Percentiles rank a stretch among this genome's conserved stretches.
phyloP scores from a whole-genome alignment of 192 early-diverging fungal genomes.

The Umbelopsis ramanniana region DNA sequence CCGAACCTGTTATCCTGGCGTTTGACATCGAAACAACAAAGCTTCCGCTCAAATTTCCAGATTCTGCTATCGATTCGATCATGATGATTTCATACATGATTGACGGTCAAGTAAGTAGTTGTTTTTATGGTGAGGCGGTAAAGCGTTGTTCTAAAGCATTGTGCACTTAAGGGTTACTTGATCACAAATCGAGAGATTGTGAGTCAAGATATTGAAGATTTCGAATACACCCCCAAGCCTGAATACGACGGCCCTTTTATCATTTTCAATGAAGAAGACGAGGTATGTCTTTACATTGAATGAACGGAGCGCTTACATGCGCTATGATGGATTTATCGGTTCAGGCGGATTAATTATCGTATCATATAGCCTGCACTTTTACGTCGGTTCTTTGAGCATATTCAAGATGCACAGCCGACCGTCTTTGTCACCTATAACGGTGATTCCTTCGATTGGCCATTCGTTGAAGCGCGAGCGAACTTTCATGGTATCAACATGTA shows the following conservation, averaged over 20 bases:
- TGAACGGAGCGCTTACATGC: background rate
- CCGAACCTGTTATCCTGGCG: constrained; percentile 92
- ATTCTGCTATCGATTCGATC: constrained; percentile 84
- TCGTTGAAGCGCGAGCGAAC: constrained; percentile 84
- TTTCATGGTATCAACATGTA: constrained; percentile 87
- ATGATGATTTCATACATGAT: constrained; percentile 99
- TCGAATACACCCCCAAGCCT: constrained; percentile 96
- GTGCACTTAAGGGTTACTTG: constrained; percentile 78
- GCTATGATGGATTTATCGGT: no score
- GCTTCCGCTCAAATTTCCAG: constrained; percentile 96
- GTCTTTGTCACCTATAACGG: constrained; percentile 98
- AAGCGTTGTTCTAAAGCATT: background rate
- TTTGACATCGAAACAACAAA: constrained; percentile 99
- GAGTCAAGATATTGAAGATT: constrained; percentile 93
- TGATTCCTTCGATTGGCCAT: constrained; percentile 99
- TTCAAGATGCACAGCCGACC: constrained; percentile 79
- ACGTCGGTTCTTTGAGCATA: constrained; percentile 90
- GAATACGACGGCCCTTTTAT: constrained; percentile 95
- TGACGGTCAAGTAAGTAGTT: constrained; percentile 79
- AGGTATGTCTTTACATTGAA: constrained; percentile 52
- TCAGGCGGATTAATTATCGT: background rate
- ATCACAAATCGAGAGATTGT: constrained; percentile 98
- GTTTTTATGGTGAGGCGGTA: background rate
- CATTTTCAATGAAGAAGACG: constrained; percentile 94
- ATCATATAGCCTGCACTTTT: constrained; percentile 63